Percentiles rank a stretch among this genome's conserved stretches.
These are phyloP conservation scores for Erigeron philadelphicus DNA, from an alignment of 140 eudicot species.

Conservation along the genomic window DNA sequence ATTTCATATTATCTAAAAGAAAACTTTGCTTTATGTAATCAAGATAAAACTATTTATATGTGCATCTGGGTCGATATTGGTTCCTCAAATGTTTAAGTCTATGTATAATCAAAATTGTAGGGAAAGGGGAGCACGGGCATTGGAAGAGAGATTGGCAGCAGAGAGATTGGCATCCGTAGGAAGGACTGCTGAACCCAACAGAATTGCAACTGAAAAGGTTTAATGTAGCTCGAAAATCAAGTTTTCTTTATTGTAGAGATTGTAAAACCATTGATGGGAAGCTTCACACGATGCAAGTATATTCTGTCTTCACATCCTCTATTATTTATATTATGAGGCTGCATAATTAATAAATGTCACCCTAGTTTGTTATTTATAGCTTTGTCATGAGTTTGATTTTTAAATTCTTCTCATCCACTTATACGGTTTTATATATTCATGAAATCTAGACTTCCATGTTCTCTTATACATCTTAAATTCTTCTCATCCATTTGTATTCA, in stretches of 20 bases:
- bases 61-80: neutral
- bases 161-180: conserved; percentile 46
- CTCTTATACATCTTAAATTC: too few relatives aligned
- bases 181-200: conserved; percentile 33
- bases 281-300: neutral
- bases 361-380: too few relatives aligned
- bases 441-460: too few relatives aligned
- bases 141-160: conserved; percentile 79
- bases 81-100: neutral
- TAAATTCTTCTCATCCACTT: too few relatives aligned
- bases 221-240: conserved; percentile 12
- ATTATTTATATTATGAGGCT: too few relatives aligned
- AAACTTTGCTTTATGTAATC: too few relatives aligned
- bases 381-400: too few relatives aligned
- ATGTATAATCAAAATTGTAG: conserved; percentile 30
- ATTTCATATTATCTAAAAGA: neutral
- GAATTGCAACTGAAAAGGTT: conserved; percentile 43
- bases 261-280: neutral
- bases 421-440: too few relatives aligned
- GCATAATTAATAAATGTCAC: too few relatives aligned
- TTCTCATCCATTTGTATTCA: too few relatives aligned
- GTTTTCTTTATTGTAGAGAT: neutral
- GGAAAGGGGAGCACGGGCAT: conserved; percentile 80
- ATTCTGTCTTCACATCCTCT: neutral
- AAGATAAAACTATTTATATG: neutral